Evolutionary conservation across 2,329 filamentous ascomycete species (phyloP), one percentile per base, ranked within the genome.

Genomic region (Monilinia fructicola): DNA sequence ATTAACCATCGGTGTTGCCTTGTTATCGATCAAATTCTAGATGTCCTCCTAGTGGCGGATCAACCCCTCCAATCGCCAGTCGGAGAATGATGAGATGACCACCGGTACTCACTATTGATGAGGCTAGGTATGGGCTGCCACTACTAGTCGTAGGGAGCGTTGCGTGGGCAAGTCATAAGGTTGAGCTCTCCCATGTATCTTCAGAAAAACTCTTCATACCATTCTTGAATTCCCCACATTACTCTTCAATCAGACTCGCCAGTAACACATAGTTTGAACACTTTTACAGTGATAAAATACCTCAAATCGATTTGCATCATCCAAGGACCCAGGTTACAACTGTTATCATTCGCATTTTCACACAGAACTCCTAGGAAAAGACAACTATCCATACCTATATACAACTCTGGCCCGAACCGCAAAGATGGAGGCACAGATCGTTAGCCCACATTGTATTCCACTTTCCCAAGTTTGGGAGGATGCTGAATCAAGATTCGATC

Each of bases 151-250:
- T 52, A 50, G 58, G 18, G 58, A 44, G 44, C 28, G 31, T 28
- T 61, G 12, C 35, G 5, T 52, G 38, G 7, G 21, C 46, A 61
- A 60, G 58, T 61, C 28, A 61, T 50, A 50, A 61, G 44, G 44
- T 7, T 50, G 31, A 28, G n/a, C 38, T 26, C 44, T 28, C 58
- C 11, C 44, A 40, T 14, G 16, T 11, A 6, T 60, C 18, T 38
- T 16, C 28, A 12, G 7, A 23, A 38, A 38, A n/a, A 12, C 28
- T 50, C 58, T 23, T 38, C n/a, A 61, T 12, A 26, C 44, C 16
- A 10, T 50, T 31, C 46, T 50, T 50, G 14, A 38, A 18, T 10
- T n/a, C 26, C n/a, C 44, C 26, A 61, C 26, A 23, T n/a, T 44
- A 46, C 40, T 28, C 18, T 21, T 31, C n/a, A 60, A 4, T 26